A percentile compares a stretch with the other conserved stretches of the same genome.
These are phyloP conservation scores for Phlegmacium glaucopus DNA, from an alignment of 768 basidiomycete species.

Conservation along the genomic window DNA sequence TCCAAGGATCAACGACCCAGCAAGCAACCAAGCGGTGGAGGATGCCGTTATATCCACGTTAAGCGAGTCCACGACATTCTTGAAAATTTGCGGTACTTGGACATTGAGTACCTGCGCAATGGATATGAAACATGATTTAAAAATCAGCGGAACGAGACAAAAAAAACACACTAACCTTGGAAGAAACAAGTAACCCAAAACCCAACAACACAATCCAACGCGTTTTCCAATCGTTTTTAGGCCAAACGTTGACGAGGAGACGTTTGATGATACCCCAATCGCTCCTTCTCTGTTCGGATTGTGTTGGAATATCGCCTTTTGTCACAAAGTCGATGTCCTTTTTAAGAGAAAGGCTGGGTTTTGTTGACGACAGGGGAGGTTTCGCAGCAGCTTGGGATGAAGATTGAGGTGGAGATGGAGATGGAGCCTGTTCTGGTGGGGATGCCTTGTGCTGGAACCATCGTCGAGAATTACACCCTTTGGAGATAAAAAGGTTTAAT, in stretches of 20 bases:
- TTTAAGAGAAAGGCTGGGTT: not conserved
- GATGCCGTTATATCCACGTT: slow-evolving; percentile 75
- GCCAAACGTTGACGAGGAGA: slow-evolving; percentile 92
- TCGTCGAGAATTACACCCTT: not conserved
- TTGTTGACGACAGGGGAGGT: not conserved
- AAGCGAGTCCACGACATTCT: slow-evolving; percentile 82
- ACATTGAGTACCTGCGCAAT: slow-evolving; percentile 79
- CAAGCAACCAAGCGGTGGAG: slow-evolving; percentile 87
- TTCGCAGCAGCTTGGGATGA: not conserved
- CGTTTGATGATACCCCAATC: slow-evolving; percentile 88
- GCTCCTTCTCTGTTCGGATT: slow-evolving; percentile 55
- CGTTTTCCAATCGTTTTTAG: slow-evolving; percentile 78
- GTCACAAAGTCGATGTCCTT: not conserved
- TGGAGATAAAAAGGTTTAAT: too few relatives aligned
- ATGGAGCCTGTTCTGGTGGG: not conserved
- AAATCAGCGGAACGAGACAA: not conserved
- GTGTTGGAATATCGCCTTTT: slow-evolving; percentile 23
- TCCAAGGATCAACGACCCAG: slow-evolving; percentile 85
- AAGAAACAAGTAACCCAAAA: slow-evolving; percentile 71
- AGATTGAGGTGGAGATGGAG: not conserved
- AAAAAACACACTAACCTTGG: slow-evolving; percentile 66
- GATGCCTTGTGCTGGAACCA: not conserved
- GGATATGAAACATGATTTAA: too few relatives aligned
- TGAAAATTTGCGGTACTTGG: slow-evolving; percentile 97
- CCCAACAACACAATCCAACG: slow-evolving; percentile 81